Percentiles rank a stretch among this genome's conserved stretches.
phyloP scores from a whole-genome alignment of 1,284 basidiomycete genomes.

The Apiotrichum montevideense region DNA sequence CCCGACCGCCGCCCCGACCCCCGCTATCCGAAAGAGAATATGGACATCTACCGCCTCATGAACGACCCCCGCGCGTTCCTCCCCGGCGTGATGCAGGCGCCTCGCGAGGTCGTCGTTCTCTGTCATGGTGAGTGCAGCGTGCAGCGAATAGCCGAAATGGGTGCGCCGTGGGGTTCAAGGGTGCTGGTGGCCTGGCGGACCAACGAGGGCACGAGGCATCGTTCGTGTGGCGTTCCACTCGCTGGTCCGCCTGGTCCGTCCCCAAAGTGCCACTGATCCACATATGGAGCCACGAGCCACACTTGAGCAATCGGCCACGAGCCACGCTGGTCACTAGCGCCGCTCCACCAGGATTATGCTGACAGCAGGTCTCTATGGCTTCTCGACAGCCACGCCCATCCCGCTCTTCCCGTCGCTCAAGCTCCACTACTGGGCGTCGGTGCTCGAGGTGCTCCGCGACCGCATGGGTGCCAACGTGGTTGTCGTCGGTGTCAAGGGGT shows the following conservation, averaged over 20 bases:
- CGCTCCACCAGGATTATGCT: no score
- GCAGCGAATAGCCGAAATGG: no score
- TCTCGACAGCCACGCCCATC: constrained; percentile 71
- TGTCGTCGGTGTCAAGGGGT: constrained; percentile 92
- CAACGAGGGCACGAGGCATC: background rate
- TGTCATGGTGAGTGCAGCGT: constrained; percentile 69
- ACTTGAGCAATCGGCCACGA: no score
- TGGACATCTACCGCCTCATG: constrained; percentile 65
- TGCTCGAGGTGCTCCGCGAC: constrained; percentile 73
- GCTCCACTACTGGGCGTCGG: constrained; percentile 92
- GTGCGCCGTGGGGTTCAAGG: no score
- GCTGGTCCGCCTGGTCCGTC: no score
- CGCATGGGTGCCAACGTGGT: constrained; percentile 87
- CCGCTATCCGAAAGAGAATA: constrained; percentile 26
- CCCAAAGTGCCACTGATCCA: background rate
- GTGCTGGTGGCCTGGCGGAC: no score
- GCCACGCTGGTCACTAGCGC: no score
- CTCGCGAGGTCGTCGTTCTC: constrained; percentile 83
- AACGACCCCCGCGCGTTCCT: constrained; percentile 65
- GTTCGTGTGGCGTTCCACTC: background rate
- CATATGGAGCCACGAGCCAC: background rate
- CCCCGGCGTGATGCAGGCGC: constrained; percentile 59
- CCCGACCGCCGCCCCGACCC: constrained; percentile 24
- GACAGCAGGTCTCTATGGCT: constrained; percentile 78
- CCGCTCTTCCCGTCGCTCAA: constrained; percentile 58